Base-by-base conservation (phyloP, 176 grass and related monocot genomes). In the Oryza punctata region DNA sequence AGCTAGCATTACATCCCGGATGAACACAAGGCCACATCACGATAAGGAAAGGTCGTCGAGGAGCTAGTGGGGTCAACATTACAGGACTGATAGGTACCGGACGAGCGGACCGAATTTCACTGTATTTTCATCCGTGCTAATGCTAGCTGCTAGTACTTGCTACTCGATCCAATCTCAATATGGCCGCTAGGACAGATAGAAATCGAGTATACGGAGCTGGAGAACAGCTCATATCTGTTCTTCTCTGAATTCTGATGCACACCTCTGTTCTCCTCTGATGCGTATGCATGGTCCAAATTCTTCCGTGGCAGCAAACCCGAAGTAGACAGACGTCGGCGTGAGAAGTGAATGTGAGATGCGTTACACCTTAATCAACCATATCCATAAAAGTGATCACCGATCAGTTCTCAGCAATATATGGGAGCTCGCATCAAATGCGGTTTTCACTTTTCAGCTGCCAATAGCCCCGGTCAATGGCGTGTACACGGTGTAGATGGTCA, bases 161-260 rank as follows among this genome's bases (percentile, higher is more conserved):
- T 57, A 9, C 52, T 57, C 52, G 5, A 57, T 57, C 19, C 52
- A 57, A 57, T 19, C 6, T 68, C 28, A 33, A 25, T 5, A 32
- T 19, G 68, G 73, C 44, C 19, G 32, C 30, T 27, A 69, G 47
- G 28, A 65, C 21, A 29, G 33, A 67, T 52, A 1, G 26, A 71
- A 68, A 44, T 12, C 61, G 16, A 66, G 69, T 5, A 37, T 38
- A 29, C 12, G 69, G 35, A 18, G 27, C 33, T 23, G 2, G 76
- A 74, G 63, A 75, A 54, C 63, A 78, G 86, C 79, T 77, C 65
- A 69, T 7, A 32, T 82, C 73, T 44, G 13, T 3, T 6, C 72
- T 30, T 18, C 19, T 25, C 43, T 10, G 14, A 21, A 24, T 24
- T 24, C 57, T 61, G 57, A 61, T 61, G 57, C 19, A 24, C 50